phyloP scores from a whole-genome alignment of 345 rosid species.

The Erysimum cheiranthoides region DNA sequence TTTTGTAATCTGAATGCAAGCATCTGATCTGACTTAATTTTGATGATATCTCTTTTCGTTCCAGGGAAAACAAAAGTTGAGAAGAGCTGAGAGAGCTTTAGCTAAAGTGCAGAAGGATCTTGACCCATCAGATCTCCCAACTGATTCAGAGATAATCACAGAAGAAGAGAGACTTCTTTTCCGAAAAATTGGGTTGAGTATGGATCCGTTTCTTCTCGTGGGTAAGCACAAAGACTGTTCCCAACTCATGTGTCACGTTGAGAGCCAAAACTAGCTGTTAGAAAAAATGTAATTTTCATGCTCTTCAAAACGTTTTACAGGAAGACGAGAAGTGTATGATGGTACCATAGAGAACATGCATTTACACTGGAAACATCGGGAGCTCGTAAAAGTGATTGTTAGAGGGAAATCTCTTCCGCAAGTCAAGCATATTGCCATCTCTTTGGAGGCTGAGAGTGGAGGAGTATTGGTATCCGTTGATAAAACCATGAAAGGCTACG shows the following conservation, averaged over 20 bases:
- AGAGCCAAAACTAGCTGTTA: conserved; percentile 5
- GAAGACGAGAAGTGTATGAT: conserved; percentile 78
- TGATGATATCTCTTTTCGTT: conserved; percentile 38
- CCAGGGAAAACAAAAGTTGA: conserved; percentile 76
- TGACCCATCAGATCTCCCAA: conserved; percentile 79
- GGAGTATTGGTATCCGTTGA: conserved; percentile 86
- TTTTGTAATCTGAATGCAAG: conserved; percentile 12
- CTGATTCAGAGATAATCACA: conserved; percentile 77
- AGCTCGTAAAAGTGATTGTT: conserved; percentile 80
- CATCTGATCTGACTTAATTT: conserved; percentile 19
- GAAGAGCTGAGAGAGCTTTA: conserved; percentile 66
- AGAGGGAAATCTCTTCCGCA: conserved; percentile 66
- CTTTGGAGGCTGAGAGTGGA: conserved; percentile 93
- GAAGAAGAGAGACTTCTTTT: conserved; percentile 85
- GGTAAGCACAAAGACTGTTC: conserved; percentile 58
- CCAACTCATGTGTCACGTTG: conserved; percentile 11
- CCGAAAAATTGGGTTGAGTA: conserved; percentile 88
- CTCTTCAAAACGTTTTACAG: conserved; percentile 42
- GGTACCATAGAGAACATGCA: conserved; percentile 95
- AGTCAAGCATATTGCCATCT: conserved; percentile 79
- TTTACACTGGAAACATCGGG: conserved; percentile 91
- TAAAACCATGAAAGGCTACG: conserved; percentile 76
- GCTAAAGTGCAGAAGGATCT: conserved; percentile 75
- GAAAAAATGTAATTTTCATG: not conserved
- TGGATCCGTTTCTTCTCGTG: conserved; percentile 83